phyloP scores from a whole-genome alignment of 345 rosid genomes.

The Anacardium occidentale region DNA sequence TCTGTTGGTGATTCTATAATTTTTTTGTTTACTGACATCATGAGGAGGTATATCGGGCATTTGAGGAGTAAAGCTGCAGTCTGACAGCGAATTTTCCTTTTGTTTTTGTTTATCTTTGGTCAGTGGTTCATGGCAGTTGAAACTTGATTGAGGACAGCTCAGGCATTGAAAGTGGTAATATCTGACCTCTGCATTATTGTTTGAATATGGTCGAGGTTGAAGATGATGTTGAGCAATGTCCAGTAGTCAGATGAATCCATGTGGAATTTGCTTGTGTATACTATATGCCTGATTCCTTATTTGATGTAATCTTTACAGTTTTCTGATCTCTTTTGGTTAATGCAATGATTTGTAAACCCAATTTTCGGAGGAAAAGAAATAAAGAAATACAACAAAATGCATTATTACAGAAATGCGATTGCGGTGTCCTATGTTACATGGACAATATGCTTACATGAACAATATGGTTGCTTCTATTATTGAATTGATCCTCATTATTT shows the following conservation, averaged over 20 bases:
- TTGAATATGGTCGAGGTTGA: background rate
- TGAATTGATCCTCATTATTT: too few species aligned
- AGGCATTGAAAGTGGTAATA: conserved; percentile 15
- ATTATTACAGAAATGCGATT: conserved; percentile 3
- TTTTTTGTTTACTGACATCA: conserved; percentile 24
- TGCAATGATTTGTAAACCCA: conserved; percentile 21
- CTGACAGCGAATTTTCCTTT: conserved; percentile 5
- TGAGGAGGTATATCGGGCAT: background rate
- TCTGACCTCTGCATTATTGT: conserved; percentile 4
- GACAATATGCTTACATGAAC: too few species aligned
- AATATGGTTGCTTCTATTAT: too few species aligned
- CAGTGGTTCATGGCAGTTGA: conserved; percentile 4
- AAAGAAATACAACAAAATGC: background rate
- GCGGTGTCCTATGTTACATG: background rate
- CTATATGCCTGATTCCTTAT: conserved; percentile 14
- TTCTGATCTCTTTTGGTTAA: background rate
- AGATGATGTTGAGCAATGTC: conserved; percentile 14
- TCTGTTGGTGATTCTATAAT: conserved; percentile 18
- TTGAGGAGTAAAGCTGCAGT: conserved; percentile 10
- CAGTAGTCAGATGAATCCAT: background rate
- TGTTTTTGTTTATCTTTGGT: background rate
- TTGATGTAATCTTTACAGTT: conserved; percentile 14
- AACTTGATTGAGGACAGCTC: background rate
- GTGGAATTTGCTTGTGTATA: conserved; percentile 13
- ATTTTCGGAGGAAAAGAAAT: conserved; percentile 11